A percentile compares a stretch with the other conserved stretches of the same genome.
Evolutionary conservation across 192 early-diverging fungal species (phyloP).

Genomic region (Podila clonocystis): DNA sequence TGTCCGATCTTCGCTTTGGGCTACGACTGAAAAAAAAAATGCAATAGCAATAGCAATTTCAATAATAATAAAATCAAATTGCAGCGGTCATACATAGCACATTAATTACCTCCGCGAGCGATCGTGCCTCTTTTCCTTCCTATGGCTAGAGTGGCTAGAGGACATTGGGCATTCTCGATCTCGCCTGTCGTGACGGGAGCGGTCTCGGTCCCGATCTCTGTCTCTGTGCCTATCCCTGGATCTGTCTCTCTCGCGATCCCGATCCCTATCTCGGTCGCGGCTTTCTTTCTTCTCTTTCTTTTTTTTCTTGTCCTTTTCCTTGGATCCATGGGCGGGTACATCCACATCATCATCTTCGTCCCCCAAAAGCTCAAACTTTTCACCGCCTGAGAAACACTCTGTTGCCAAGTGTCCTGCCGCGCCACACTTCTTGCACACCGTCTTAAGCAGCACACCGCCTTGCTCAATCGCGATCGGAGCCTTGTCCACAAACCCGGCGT

Average conservation of each 20-base stretch:
- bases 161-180: constrained; percentile 7
- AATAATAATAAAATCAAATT: too few relatives aligned
- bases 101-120: constrained; percentile 34
- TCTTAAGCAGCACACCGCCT: constrained; percentile 47
- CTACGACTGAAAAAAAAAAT: too few relatives aligned
- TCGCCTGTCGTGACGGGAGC: neutral
- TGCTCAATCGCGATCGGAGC: constrained; percentile 49
- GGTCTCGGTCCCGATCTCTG: constrained; percentile 9
- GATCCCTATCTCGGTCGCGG: constrained; percentile 27
- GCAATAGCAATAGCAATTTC: too few relatives aligned
- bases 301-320: constrained; percentile 59
- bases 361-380: constrained; percentile 46
- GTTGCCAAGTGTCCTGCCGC: constrained; percentile 51
- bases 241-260: constrained; percentile 4
- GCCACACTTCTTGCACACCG: constrained; percentile 54
- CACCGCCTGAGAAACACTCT: constrained; percentile 36
- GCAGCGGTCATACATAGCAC: too few relatives aligned
- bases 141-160: constrained; percentile 14
- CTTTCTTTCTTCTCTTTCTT: constrained; percentile 55
- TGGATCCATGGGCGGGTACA: neutral
- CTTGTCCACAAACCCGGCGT: constrained; percentile 45
- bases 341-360: constrained; percentile 33
- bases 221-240: constrained; percentile 9
- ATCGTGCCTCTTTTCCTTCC: constrained; percentile 22
- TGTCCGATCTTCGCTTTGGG: constrained; percentile 31